Conservation (phyloP, 192 early-diverging fungal genomes). For the Jimgerdemannia lactiflua region DNA sequence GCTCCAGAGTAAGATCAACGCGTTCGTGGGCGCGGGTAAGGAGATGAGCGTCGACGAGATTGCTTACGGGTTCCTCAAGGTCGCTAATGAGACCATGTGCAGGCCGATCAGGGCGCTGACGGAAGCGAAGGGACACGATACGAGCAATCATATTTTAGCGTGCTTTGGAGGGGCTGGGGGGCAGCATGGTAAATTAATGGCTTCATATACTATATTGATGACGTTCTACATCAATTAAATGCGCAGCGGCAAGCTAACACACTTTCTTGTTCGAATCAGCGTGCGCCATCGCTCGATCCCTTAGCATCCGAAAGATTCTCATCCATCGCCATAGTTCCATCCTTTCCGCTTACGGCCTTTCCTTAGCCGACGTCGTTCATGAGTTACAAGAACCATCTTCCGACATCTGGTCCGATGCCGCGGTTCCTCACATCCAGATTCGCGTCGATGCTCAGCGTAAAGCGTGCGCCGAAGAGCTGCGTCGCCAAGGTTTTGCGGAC, state of each 20-base stretch:
- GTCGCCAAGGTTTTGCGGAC: conserved; percentile 66
- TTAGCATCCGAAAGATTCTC: conserved; percentile 85
- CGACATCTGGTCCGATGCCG: conserved; percentile 34
- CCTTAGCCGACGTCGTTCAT: conserved; percentile 88
- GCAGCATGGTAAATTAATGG: conserved; percentile 60
- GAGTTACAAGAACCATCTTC: conserved; percentile 86
- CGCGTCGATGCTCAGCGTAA: conserved; percentile 48
- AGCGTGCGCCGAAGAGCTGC: conserved; percentile 49
- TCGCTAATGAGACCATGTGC: conserved; percentile 98
- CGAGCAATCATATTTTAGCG: conserved; percentile 77
- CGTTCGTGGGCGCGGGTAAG: conserved; percentile 29
- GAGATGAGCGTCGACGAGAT: conserved; percentile 79
- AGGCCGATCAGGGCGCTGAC: conserved; percentile 91
- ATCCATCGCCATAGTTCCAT: conserved; percentile 90
- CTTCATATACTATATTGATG: not conserved
- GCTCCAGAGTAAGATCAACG: conserved; percentile 67
- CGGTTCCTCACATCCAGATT: conserved; percentile 41
- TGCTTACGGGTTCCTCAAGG: conserved; percentile 91
- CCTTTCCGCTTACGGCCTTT: conserved; percentile 91
- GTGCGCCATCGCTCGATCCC: conserved; percentile 82
- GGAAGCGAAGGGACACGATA: conserved; percentile 89
- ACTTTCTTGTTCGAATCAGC: conserved; percentile 34
- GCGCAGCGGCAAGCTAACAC: not conserved
- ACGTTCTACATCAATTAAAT: no score
- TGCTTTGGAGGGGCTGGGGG: conserved; percentile 97